phyloP scores from a whole-genome alignment of 768 basidiomycete genomes.

The Boletus pseudo-olivaceus region DNA sequence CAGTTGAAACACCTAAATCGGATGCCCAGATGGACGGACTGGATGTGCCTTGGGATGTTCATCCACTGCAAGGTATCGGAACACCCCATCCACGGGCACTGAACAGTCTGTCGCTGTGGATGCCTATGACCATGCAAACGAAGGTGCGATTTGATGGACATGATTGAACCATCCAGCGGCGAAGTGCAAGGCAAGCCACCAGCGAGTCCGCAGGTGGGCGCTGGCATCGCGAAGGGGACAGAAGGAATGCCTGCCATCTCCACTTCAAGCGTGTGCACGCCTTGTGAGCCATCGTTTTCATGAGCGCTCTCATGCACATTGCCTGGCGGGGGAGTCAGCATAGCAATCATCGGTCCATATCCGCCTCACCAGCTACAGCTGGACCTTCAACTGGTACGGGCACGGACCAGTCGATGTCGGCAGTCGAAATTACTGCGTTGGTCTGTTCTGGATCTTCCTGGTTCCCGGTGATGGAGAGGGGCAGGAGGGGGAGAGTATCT shows the following conservation, averaged over 20 bases:
- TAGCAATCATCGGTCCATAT: not conserved
- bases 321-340: constrained; percentile 1
- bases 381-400: no score
- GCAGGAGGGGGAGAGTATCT: no score
- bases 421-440: no score
- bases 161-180: not conserved
- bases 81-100: constrained; percentile 12
- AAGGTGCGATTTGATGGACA: constrained; percentile 9
- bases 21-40: constrained; percentile 2
- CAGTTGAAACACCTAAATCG: constrained; percentile 1
- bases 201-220: not conserved
- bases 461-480: no score
- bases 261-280: not conserved
- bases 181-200: not conserved
- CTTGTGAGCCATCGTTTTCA: not conserved
- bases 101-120: not conserved
- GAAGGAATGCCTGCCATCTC: not conserved
- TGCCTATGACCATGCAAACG: constrained; percentile 10
- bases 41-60: constrained; percentile 9
- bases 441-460: no score
- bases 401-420: no score
- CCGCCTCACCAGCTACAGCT: no score
- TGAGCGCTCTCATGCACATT: not conserved
- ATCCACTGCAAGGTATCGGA: not conserved
- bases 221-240: not conserved